These are phyloP conservation scores for Neonothopanus nambi DNA, from an alignment of 1,284 basidiomycete species.

Conservation along the genomic window DNA sequence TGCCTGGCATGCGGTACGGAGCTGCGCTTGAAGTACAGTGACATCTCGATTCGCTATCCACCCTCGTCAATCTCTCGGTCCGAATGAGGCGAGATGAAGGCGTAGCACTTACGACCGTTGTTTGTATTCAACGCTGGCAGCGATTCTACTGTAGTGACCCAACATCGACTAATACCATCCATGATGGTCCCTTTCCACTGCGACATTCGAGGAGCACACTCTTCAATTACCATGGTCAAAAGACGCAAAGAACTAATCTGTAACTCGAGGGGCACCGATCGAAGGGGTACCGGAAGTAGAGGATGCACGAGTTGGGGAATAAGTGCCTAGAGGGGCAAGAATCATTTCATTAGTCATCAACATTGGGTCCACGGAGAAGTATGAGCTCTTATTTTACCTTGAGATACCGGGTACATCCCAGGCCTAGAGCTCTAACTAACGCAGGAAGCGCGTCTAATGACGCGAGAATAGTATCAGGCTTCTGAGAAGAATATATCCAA, in stretches of 20 bases:
- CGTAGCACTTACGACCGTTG: conserved; percentile 23
- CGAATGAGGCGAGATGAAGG: neutral
- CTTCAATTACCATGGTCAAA: conserved; percentile 49
- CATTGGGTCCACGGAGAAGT: neutral
- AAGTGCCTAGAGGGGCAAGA: conserved; percentile 54
- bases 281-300: conserved; percentile 37
- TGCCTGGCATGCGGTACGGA: conserved; percentile 35
- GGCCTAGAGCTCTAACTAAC: conserved; percentile 54
- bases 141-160: conserved; percentile 49
- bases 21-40: conserved; percentile 27
- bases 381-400: conserved; percentile 43
- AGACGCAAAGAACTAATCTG: conserved; percentile 56
- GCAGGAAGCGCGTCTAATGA: conserved; percentile 58
- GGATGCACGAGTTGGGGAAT: conserved; percentile 59
- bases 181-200: conserved; percentile 66
- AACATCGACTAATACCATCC: conserved; percentile 62
- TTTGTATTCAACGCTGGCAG: too few relatives aligned
- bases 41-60: conserved; percentile 20
- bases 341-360: too few relatives aligned
- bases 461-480: conserved; percentile 56
- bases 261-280: conserved; percentile 33
- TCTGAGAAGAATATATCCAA: conserved; percentile 59
- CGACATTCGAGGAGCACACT: conserved; percentile 55
- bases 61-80: neutral
- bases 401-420: conserved; percentile 64